Conservation (phyloP, 345 rosid genomes). For the Brassica napus region DNA sequence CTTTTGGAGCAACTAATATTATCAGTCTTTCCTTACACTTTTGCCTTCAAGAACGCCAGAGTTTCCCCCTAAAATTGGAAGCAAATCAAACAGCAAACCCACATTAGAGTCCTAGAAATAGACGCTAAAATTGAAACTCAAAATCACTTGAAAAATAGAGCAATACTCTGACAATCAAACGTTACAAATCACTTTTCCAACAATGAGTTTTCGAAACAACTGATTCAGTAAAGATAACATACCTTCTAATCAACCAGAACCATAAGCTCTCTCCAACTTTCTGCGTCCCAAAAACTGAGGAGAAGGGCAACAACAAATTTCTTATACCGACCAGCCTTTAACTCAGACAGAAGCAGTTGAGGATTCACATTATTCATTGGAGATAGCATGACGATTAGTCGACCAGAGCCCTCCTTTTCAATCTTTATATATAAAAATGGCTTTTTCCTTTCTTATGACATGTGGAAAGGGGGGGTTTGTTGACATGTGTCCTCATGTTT, state of each 20-base stretch:
- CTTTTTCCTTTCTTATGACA: no score
- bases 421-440: neutral
- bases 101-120: slow-evolving; percentile 78
- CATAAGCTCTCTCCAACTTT: neutral
- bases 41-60: slow-evolving; percentile 77
- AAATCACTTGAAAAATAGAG: slow-evolving; percentile 9
- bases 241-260: neutral
- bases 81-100: slow-evolving; percentile 86
- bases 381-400: neutral
- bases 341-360: neutral
- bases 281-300: neutral
- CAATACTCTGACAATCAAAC: neutral
- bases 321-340: neutral
- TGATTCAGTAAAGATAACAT: neutral
- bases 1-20: neutral
- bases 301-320: neutral
- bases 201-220: neutral
- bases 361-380: neutral
- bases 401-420: neutral
- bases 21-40: slow-evolving; percentile 55
- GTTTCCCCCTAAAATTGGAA: slow-evolving; percentile 78
- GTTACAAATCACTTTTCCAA: neutral
- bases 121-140: slow-evolving; percentile 17
- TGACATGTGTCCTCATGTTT: no score
- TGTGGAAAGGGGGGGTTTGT: no score